A percentile compares a stretch with the other conserved stretches of the same genome.
Conservation (phyloP, 1,284 basidiomycete species). For the Caloboletus firmus region DNA sequence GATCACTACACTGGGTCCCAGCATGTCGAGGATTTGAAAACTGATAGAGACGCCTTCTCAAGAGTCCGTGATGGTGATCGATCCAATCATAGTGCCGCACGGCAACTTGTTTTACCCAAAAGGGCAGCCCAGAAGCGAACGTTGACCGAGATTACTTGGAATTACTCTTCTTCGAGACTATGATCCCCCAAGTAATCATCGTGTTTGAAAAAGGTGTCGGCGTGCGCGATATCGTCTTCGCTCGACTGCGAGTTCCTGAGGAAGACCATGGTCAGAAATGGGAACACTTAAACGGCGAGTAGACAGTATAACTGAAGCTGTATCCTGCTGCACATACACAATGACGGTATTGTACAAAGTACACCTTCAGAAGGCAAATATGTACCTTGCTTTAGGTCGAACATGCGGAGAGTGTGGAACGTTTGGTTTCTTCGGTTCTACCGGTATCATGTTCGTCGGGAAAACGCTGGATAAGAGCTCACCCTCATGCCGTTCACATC, state of each 20-base stretch:
- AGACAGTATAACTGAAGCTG: not conserved
- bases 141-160: not conserved
- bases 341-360: too few relatives aligned
- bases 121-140: not conserved
- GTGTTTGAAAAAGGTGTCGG: not conserved
- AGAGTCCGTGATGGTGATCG: not conserved
- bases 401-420: too few relatives aligned
- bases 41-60: not conserved
- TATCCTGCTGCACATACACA: not conserved
- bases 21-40: not conserved
- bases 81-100: not conserved
- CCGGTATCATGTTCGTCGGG: too few relatives aligned
- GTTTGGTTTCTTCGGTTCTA: too few relatives aligned
- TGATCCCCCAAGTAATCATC: not conserved
- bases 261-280: not conserved
- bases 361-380: too few relatives aligned
- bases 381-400: too few relatives aligned
- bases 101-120: not conserved
- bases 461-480: too few relatives aligned
- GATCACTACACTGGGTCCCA: not conserved
- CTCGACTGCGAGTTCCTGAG: not conserved
- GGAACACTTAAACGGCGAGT: not conserved
- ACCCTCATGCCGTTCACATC: too few relatives aligned
- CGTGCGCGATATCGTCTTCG: not conserved
- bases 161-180: not conserved